Conservation (phyloP, 225 moss, liverwort and hornwort genomes). For the Straminergon stramineum region DNA sequence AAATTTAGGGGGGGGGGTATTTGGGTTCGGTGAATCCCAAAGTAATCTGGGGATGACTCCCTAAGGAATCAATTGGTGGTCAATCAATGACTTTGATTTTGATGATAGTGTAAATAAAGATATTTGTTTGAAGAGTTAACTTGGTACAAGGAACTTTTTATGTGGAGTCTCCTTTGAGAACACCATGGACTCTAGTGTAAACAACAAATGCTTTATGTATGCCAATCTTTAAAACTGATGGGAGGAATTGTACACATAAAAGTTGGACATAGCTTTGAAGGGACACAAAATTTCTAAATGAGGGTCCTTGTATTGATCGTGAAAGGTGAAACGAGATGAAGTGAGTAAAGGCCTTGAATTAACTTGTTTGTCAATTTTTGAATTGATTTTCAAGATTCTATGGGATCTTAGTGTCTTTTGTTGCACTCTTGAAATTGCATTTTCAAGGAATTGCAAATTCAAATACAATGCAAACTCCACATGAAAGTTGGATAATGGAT, state of each 20-base stretch:
- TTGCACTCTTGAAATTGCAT: neutral
- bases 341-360: no score
- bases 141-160: neutral
- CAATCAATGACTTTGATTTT: neutral
- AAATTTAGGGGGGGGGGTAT: no score
- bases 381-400: neutral
- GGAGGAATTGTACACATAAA: neutral
- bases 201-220: no score
- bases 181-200: rapidly evolving
- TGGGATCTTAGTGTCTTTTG: rapidly evolving
- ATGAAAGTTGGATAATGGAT: rapidly evolving
- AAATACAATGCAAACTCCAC: neutral
- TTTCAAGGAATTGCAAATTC: neutral
- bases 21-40: rapidly evolving
- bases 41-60: rapidly evolving
- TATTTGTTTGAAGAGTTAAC: neutral
- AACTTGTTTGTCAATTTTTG: neutral
- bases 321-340: rapidly evolving
- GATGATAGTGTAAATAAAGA: no score
- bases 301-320: neutral
- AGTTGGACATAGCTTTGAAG: neutral
- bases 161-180: rapidly evolving
- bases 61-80: neutral
- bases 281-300: neutral
- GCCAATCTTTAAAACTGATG: neutral